Evolutionary conservation across 176 grass and related monocot species (phyloP), one percentile per base, ranked within the genome.

Genomic region (Phyllostachys edulis): DNA sequence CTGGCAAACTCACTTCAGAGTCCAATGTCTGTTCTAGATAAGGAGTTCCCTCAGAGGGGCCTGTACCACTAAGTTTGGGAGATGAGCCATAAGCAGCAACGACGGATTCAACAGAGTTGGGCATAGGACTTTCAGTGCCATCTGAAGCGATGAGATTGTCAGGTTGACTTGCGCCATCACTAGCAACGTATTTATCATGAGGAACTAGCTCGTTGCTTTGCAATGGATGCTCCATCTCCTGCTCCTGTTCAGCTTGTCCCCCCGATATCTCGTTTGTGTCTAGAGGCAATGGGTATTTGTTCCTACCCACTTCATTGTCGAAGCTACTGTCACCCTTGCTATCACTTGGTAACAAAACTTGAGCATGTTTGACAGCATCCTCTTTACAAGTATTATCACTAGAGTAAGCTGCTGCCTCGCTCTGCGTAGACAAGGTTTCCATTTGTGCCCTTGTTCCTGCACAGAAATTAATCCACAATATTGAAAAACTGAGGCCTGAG

Each of bases 391-490:
- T 38, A 18, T 24, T 68, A 82, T 70, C 50, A 49, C 39, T 40
- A 21, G 82, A 85, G 85, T 71, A 75, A 21, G 69, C 20, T 74
- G 87, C 39, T 3, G 21, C 37, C 56, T 85, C 76, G 0, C 40
- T 83, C 9, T 85, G 80, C 23, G 68, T 39, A 57, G 90, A 44
- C 79, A 83, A 78, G 36, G 50, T 70, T 17, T 91, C 70, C 73
- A 91, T 67, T 16, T 84, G 94, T 29, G 69, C 7, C 82, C 82
- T 93, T 12, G 74, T 64, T 23, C 73, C 96, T 98, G 83, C 41
- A 78, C 3, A 70, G 45, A 82, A 32, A 47, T 46, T 39, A 57
- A 78, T 54, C 38, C 8, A 18, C 8, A 71, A n/a, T 26, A 86
- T 24, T 20, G 21, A 39, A 24, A 41, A 65, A 45, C 16, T 39